A percentile compares a stretch with the other conserved stretches of the same genome.
phyloP scores from a whole-genome alignment of 768 basidiomycete species.

The Macrolepiota fuliginosa region DNA sequence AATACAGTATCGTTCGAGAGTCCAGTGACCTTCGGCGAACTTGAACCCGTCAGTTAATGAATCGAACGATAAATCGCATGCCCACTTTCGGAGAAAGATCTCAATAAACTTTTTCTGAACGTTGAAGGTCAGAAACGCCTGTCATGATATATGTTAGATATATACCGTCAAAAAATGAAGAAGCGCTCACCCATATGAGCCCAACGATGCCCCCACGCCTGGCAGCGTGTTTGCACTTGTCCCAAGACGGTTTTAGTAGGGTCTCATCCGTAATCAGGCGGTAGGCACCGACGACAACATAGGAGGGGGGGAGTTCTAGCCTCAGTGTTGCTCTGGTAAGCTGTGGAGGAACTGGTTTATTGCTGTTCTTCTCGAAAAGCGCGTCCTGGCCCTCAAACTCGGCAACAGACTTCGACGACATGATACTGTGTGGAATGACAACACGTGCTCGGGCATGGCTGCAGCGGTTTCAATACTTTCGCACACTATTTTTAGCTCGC shows the following conservation, averaged over 20 bases:
- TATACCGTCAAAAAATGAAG: background rate
- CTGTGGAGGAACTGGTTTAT: slow-evolving; percentile 32
- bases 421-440: background rate
- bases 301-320: slow-evolving; percentile 78
- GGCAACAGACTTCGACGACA: background rate
- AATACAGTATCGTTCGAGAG: slow-evolving; percentile 62
- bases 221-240: slow-evolving; percentile 80
- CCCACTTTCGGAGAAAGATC: slow-evolving; percentile 61
- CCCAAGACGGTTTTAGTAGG: slow-evolving; percentile 75
- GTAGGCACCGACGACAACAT: slow-evolving; percentile 83
- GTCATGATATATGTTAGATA: background rate
- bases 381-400: slow-evolving; percentile 30
- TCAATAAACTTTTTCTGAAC: slow-evolving; percentile 68
- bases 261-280: slow-evolving; percentile 71
- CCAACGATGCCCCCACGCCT: slow-evolving; percentile 69
- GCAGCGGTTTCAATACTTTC: background rate
- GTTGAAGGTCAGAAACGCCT: slow-evolving; percentile 70
- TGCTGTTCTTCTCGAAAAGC: slow-evolving; percentile 23
- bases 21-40: slow-evolving; percentile 63
- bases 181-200: slow-evolving; percentile 56
- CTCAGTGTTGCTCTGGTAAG: slow-evolving; percentile 56
- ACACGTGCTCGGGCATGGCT: background rate
- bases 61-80: background rate
- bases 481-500: background rate
- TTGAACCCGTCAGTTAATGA: slow-evolving; percentile 20